phyloP scores from a whole-genome alignment of 2,329 filamentous ascomycete species.

The Aspergillus oerlinghausenensis region DNA sequence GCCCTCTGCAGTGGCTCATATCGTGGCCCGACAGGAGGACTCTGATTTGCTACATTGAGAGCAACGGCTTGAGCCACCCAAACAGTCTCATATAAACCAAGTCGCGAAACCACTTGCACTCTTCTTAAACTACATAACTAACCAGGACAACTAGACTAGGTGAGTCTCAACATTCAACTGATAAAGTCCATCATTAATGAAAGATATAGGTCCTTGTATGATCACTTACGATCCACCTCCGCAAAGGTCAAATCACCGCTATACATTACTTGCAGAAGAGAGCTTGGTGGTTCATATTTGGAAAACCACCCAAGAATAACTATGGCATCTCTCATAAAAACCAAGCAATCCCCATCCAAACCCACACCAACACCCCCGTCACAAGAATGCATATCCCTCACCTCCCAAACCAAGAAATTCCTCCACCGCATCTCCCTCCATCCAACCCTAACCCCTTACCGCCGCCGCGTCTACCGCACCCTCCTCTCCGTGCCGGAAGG shows the following conservation, averaged over 20 bases:
- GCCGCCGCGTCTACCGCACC: slow-evolving; percentile 59
- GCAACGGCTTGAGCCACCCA: background rate
- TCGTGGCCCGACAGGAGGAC: background rate
- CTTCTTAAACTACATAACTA: background rate
- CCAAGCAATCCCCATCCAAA: background rate
- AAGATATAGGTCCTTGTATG: background rate
- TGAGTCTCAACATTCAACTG: background rate
- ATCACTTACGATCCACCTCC: background rate
- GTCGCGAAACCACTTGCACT: background rate
- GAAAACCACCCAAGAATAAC: background rate
- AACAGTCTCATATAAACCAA: background rate
- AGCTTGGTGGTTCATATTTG: background rate
- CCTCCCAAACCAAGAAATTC: slow-evolving; percentile 18
- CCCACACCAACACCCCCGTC: background rate
- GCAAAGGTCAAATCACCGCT: background rate
- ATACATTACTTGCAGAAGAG: background rate
- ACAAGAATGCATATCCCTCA: background rate
- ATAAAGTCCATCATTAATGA: background rate
- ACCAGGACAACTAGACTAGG: background rate
- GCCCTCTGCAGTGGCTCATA: background rate
- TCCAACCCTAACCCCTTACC: slow-evolving; percentile 47
- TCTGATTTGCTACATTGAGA: background rate
- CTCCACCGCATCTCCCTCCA: slow-evolving; percentile 42
- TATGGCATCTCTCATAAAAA: background rate
- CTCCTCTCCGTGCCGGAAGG: slow-evolving; percentile 74